A percentile compares a stretch with the other conserved stretches of the same genome.
Evolutionary conservation across 176 grass and related monocot genomes (phyloP).

Genomic region (Raddia distichophylla): DNA sequence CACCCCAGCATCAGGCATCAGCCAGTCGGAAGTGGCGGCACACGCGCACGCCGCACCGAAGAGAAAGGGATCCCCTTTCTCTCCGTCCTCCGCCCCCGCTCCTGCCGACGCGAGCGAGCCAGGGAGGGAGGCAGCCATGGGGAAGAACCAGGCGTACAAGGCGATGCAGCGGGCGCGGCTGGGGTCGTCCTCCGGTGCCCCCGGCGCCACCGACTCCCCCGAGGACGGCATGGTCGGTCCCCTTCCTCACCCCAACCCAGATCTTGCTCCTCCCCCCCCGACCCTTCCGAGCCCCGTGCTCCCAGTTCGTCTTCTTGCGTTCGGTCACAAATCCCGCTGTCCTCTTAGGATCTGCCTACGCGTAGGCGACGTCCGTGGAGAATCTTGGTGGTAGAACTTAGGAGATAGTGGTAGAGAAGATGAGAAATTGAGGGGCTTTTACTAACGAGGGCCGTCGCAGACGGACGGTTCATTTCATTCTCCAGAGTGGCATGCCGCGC

Average conservation of each 20-base stretch:
- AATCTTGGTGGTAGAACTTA: neutral
- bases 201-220: constrained; percentile 57
- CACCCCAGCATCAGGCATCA: neutral
- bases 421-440: constrained; percentile 41
- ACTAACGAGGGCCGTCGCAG: constrained; percentile 96
- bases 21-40: constrained; percentile 37
- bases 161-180: constrained; percentile 95
- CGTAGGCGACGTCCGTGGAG: neutral
- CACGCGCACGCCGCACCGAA: neutral
- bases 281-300: constrained; percentile 2
- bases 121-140: constrained; percentile 48
- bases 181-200: constrained; percentile 74
- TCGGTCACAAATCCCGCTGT: neutral
- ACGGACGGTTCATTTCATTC: constrained; percentile 99
- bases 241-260: constrained; percentile 59
- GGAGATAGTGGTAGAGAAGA: neutral
- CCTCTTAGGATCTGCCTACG: constrained; percentile 16
- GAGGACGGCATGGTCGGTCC: constrained; percentile 99
- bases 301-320: neutral
- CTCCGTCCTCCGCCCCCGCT: constrained; percentile 37
- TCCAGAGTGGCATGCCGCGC: constrained; percentile 99
- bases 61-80: constrained; percentile 32
- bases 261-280: constrained; percentile 35
- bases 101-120: neutral
- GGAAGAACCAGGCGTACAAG: constrained; percentile 99